Base-by-base conservation (phyloP, 148 eudicot species). In the Camellia lanceoleosa region DNA sequence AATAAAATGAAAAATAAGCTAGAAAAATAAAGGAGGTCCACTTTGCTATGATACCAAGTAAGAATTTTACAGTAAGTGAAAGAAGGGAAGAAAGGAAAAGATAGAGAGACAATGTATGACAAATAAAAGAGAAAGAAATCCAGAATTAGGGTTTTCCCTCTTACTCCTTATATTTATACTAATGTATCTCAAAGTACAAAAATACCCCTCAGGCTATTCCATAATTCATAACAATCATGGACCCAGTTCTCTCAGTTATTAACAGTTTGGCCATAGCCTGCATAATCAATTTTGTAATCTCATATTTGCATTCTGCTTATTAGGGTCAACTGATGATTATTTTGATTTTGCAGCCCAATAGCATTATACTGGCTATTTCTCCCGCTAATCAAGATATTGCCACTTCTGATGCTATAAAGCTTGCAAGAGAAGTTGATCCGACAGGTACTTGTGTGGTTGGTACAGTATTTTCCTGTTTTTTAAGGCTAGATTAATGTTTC, bases 361-460 rank as follows among this genome's bases (percentile, higher is more conserved):
- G 97, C 90, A 94, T 97, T 77, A 97, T 97, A 74, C 87, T 97
- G 84, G 99, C 99, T 76, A 97, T 97, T 87, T 94, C 99, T 81
- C 99, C 99, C 55, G 99, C 99, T 81, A 97, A 97, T 91, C 99
- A 97, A 90, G 99, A 94, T 83, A 94, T 97, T 84, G 99, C 99
- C 82, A 97, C 99, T 59, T 97, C 99, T 69, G 99, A 97, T 92
- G 99, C 99, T 74, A 97, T 97, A 85, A 97, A 97, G 88, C 94
- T 97, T 81, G 99, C 98, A 65, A 92, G 91, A 91, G 99, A 97
- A 90, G 99, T 97, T 86, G 98, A 97, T 87, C 95, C 99, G 30
- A 59, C 95, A 77, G 99, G 99, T 97, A 89, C 43, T 71, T 43
- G 30, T 69, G 41, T 38, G 10, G 43, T 49, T 65, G 38, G 51